Evolutionary conservation across 495 filamentous ascomycete genomes (phyloP), one percentile per base, ranked within the genome.

Genomic region (Penicillium robsamsonii): DNA sequence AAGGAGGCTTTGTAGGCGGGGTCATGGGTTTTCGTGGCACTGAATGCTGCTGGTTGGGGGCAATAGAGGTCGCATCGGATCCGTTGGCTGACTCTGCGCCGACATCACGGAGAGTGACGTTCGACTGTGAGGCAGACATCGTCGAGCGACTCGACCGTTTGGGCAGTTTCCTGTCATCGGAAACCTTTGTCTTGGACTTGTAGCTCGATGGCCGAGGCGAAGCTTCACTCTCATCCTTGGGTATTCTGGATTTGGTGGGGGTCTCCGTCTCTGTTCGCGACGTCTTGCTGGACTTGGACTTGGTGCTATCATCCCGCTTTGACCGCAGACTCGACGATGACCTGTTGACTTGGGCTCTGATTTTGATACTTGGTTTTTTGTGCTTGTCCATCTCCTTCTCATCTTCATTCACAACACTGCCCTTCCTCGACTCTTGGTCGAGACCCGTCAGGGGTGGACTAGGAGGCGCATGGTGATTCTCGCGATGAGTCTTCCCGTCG

Each of bases 61-160:
- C 80, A 53, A 88, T 80, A 7, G 85, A 82, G 20, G 88, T 91
- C 41, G 85, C 83, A 55, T 82, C 82, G 4, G 87, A 91, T 55
- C 80, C 80, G 4, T 76, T 78, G 4, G 67, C 66, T 3, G 83
- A 84, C 53, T 76, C 72, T 0, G 63, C 71, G 6, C 66, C 69
- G 1, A 60, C 49, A 51, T 76, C 75, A 24, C 75, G 75, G 7
- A 74, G 63, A 0, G 73, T 77, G 8, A 68, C 62, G 15, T 70
- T 64, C 33, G 74, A 75, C 42, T 63, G 66, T 13, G 71, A 63
- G 13, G 70, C 68, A 13, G 75, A 73, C 52, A 66, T 62, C 0
- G 66, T 61, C 8, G 64, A 67, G 40, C 66, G 71, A 42, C 65
- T 72, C 3, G 74, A 64, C 27, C 72, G 64, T 47, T 74, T 79